Conservation (phyloP, 305 asterid species). For the Ajuga reptans region DNA sequence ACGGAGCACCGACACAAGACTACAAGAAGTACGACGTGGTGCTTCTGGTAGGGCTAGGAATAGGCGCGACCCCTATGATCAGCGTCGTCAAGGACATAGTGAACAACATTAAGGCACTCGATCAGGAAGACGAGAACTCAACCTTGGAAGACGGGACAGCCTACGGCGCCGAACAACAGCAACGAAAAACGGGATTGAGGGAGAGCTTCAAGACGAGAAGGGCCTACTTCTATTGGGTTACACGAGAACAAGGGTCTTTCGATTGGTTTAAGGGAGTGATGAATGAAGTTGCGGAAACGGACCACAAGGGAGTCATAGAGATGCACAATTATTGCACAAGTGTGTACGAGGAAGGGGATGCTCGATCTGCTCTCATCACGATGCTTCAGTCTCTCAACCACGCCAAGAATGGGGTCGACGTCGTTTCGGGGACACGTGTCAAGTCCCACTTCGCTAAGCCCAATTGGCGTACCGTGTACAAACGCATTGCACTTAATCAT, state of each 20-base stretch:
- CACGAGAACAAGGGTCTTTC: slow-evolving; percentile 78
- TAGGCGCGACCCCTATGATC: slow-evolving; percentile 87
- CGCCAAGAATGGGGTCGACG: slow-evolving; percentile 72
- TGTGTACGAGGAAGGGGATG: slow-evolving; percentile 82
- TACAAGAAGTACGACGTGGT: slow-evolving; percentile 73
- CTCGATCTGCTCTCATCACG: slow-evolving; percentile 71
- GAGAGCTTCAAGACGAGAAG: slow-evolving; percentile 42
- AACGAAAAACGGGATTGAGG: slow-evolving; percentile 19
- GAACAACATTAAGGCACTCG: slow-evolving; percentile 53
- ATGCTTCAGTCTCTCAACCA: slow-evolving; percentile 76
- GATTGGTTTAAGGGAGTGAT: slow-evolving; percentile 88
- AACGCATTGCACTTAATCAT: slow-evolving; percentile 67
- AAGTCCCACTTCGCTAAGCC: slow-evolving; percentile 86
- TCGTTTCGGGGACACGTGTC: slow-evolving; percentile 73
- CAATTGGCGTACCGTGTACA: slow-evolving; percentile 74
- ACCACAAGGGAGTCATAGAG: slow-evolving; percentile 58
- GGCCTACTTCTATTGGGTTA: slow-evolving; percentile 87
- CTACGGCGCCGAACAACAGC: too few species aligned
- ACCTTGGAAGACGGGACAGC: slow-evolving; percentile 29
- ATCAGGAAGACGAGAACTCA: slow-evolving; percentile 28
- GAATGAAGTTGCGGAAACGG: slow-evolving; percentile 73
- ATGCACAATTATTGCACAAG: slow-evolving; percentile 88
- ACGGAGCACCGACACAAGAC: slow-evolving; percentile 87
- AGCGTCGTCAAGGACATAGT: slow-evolving; percentile 78
- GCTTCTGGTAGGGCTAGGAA: slow-evolving; percentile 65